Evolutionary conservation across 768 basidiomycete species (phyloP).

Genomic region (Suillus subluteus): DNA sequence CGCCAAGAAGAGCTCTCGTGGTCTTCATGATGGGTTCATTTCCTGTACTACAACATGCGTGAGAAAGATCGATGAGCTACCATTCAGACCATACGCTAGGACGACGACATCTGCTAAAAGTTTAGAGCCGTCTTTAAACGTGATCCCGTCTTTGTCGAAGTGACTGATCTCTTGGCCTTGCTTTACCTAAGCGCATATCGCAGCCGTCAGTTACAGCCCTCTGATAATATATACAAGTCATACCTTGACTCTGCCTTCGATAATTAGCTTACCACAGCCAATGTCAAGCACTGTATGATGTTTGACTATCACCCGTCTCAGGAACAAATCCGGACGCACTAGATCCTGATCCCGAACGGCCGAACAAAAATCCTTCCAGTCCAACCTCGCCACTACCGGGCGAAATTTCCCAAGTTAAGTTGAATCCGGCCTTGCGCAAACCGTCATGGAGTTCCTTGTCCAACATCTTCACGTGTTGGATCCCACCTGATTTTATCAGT

Average conservation of each 20-base stretch:
- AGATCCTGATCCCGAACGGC: background rate
- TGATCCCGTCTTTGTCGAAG: conserved; percentile 44
- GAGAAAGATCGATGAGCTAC: background rate
- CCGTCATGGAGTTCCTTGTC: conserved; percentile 6
- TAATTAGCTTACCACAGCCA: background rate
- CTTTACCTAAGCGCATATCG: conserved; percentile 26
- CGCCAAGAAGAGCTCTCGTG: background rate
- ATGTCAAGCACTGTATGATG: conserved; percentile 15
- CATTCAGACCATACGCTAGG: conserved; percentile 47
- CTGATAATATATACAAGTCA: background rate
- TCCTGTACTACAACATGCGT: conserved; percentile 1
- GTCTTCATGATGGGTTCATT: conserved; percentile 1
- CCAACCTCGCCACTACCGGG: conserved; percentile 6
- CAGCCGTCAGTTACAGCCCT: background rate
- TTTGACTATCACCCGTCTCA: background rate
- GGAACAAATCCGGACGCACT: background rate
- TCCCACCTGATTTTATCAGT: background rate
- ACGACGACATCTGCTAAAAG: conserved; percentile 49
- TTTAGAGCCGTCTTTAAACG: conserved; percentile 42
- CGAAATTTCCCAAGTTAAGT: conserved; percentile 2
- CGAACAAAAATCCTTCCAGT: background rate
- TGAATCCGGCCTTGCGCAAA: conserved; percentile 4
- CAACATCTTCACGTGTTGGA: background rate
- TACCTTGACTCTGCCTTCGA: conserved; percentile 1
- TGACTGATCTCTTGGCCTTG: conserved; percentile 40